phyloP scores from a whole-genome alignment of 345 rosid species.

The Dipteronia dyeriana region DNA sequence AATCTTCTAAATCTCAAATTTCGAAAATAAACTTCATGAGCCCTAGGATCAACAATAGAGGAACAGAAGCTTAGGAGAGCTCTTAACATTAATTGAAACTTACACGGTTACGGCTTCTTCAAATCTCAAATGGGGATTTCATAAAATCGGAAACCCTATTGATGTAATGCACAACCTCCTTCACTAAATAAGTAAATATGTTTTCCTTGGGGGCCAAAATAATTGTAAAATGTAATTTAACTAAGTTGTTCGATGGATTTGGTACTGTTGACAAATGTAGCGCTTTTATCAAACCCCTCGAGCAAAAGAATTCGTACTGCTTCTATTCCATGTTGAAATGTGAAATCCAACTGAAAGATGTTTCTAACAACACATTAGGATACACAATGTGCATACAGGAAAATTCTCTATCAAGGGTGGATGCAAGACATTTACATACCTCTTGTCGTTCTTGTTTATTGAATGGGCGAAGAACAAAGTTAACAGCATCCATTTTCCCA shows the following conservation, averaged over 20 bases:
- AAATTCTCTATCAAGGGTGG: background rate
- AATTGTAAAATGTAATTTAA: slow-evolving; percentile 22
- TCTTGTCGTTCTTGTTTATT: slow-evolving; percentile 73
- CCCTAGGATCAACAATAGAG: background rate
- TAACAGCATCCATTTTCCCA: slow-evolving; percentile 83
- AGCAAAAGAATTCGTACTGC: slow-evolving; percentile 71
- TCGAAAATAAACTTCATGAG: background rate
- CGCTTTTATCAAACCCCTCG: slow-evolving; percentile 80
- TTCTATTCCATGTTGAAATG: slow-evolving; percentile 64
- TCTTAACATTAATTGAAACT: background rate
- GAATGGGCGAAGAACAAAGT: slow-evolving; percentile 75
- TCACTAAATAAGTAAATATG: background rate
- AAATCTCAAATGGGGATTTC: background rate
- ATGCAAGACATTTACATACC: slow-evolving; percentile 39
- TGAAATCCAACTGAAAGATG: slow-evolving; percentile 68
- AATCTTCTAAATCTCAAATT: background rate
- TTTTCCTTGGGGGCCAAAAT: background rate
- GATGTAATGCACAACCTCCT: background rate
- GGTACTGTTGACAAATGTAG: slow-evolving; percentile 73
- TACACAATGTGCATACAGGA: background rate
- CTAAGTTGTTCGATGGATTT: slow-evolving; percentile 63
- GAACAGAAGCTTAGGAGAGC: background rate
- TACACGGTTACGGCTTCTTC: background rate
- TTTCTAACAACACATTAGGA: slow-evolving; percentile 6
- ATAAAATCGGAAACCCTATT: background rate